These are phyloP conservation scores for Hypoxylon cercidicola DNA, from an alignment of 495 filamentous ascomycete genomes.

Conservation along the genomic window DNA sequence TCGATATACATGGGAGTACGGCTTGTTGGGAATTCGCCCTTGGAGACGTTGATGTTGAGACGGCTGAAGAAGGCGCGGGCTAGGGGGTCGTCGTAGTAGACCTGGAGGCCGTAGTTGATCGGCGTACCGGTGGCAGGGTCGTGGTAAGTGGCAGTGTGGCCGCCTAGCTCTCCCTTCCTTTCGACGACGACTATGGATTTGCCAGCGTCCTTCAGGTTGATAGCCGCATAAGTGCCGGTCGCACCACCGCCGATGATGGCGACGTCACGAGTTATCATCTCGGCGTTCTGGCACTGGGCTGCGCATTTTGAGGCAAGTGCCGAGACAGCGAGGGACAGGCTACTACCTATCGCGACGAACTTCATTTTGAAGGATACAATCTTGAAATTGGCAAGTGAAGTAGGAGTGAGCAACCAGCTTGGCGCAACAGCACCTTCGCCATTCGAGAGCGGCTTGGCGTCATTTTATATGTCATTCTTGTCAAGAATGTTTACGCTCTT, in stretches of 20 bases:
- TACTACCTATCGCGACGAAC: conserved; percentile 1
- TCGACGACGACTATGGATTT: conserved; percentile 59
- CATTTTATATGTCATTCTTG: conserved; percentile 15
- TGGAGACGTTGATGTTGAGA: conserved; percentile 48
- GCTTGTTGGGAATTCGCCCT: conserved; percentile 1
- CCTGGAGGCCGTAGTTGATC: conserved; percentile 59
- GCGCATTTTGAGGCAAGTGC: conserved; percentile 6
- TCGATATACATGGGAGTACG: conserved; percentile 29
- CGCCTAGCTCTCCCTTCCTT: conserved; percentile 52
- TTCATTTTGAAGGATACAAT: conserved; percentile 11
- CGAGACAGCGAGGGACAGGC: conserved; percentile 16
- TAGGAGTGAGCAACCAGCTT: conserved; percentile 12
- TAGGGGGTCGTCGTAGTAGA: conserved; percentile 49
- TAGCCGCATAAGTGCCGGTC: conserved; percentile 59
- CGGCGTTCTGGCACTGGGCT: conserved; percentile 16
- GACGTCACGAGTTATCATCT: conserved; percentile 49
- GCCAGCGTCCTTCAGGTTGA: conserved; percentile 54
- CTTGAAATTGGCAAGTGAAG: conserved; percentile 8
- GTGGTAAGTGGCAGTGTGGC: conserved; percentile 55
- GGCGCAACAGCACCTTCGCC: not conserved
- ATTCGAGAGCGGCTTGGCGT: conserved; percentile 10
- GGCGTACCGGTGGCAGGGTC: conserved; percentile 53
- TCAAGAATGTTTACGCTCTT: not conserved
- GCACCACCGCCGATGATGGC: conserved; percentile 61
- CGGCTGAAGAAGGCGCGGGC: conserved; percentile 51